Conservation (phyloP, 148 eudicot species). For the Vaccinium macrocarpon region DNA sequence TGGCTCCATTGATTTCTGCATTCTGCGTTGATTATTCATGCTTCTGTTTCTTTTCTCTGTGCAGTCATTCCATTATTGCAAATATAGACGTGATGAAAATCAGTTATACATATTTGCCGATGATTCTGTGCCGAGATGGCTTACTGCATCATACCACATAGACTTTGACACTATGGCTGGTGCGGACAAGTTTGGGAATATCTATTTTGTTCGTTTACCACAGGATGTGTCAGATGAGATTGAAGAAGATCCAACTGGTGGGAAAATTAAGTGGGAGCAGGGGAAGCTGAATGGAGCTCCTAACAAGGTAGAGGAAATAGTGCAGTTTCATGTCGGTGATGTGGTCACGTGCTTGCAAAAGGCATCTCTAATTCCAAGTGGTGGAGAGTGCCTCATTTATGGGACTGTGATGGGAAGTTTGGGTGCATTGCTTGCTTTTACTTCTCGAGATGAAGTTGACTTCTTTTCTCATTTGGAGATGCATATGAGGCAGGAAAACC, state of each 20-base stretch:
- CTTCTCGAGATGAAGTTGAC: slow-evolving; percentile 94
- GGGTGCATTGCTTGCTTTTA: slow-evolving; percentile 91
- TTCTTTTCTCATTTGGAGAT: slow-evolving; percentile 98
- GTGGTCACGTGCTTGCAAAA: slow-evolving; percentile 88
- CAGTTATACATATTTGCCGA: slow-evolving; percentile 95
- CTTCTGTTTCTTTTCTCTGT: slow-evolving; percentile 16
- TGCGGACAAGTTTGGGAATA: slow-evolving; percentile 92
- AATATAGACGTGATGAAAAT: slow-evolving; percentile 95
- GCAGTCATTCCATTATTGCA: slow-evolving; percentile 98
- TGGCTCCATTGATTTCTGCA: neutral
- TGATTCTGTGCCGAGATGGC: slow-evolving; percentile 95
- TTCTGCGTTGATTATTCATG: slow-evolving; percentile 18
- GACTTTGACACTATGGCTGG: slow-evolving; percentile 99
- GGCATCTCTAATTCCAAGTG: slow-evolving; percentile 90
- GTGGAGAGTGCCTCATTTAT: slow-evolving; percentile 87
- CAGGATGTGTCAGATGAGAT: slow-evolving; percentile 97
- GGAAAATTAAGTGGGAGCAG: slow-evolving; percentile 95
- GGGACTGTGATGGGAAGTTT: slow-evolving; percentile 99
- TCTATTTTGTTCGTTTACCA: slow-evolving; percentile 87
- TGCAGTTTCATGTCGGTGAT: slow-evolving; percentile 97
- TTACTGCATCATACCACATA: slow-evolving; percentile 83
- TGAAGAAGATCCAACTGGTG: slow-evolving; percentile 99
- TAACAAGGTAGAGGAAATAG: slow-evolving; percentile 95
- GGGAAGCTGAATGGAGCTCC: slow-evolving; percentile 97
- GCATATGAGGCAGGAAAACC: slow-evolving; percentile 98